These are phyloP conservation scores for Tolypocladium tropicale DNA, from an alignment of 2,329 filamentous ascomycete genomes.

Conservation along the genomic window DNA sequence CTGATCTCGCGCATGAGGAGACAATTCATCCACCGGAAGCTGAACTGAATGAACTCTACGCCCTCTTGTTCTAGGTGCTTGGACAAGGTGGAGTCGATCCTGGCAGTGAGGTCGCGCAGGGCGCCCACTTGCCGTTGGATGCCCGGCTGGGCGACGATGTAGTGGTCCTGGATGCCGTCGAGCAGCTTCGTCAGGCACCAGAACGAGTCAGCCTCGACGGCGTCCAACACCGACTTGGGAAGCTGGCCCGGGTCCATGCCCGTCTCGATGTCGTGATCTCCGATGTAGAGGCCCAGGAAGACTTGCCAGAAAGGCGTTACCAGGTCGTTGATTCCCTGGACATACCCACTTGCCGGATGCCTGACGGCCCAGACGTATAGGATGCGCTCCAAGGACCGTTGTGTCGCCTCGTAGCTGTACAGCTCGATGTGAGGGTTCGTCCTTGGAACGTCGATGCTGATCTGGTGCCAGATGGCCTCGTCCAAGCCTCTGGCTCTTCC, in stretches of 20 bases:
- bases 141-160: constrained; percentile 93
- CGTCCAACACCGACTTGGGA: constrained; percentile 81
- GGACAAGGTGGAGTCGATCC: constrained; percentile 76
- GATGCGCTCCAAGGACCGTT: constrained; percentile 86
- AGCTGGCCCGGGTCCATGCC: constrained; percentile 97
- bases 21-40: constrained; percentile 99
- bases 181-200: constrained; percentile 97
- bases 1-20: constrained; percentile 95
- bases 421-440: constrained; percentile 94
- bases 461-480: constrained; percentile 98
- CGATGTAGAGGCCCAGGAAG: constrained; percentile 88
- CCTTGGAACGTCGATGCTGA: constrained; percentile 93
- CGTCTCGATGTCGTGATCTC: constrained; percentile 81
- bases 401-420: constrained; percentile 92
- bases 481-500: constrained; percentile 62
- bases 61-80: constrained; percentile 85
- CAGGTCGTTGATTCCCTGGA: constrained; percentile 96
- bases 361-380: constrained; percentile 96
- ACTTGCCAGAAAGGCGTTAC: constrained; percentile 98
- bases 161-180: constrained; percentile 99
- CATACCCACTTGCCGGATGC: constrained; percentile 93
- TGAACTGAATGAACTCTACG: constrained; percentile 98
- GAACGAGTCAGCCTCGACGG: constrained; percentile 94
- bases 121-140: constrained; percentile 90
- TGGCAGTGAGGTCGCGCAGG: constrained; percentile 77